Evolutionary conservation across 164 flowering plant species (phyloP).

Genomic region (Aristolochia californica): DNA sequence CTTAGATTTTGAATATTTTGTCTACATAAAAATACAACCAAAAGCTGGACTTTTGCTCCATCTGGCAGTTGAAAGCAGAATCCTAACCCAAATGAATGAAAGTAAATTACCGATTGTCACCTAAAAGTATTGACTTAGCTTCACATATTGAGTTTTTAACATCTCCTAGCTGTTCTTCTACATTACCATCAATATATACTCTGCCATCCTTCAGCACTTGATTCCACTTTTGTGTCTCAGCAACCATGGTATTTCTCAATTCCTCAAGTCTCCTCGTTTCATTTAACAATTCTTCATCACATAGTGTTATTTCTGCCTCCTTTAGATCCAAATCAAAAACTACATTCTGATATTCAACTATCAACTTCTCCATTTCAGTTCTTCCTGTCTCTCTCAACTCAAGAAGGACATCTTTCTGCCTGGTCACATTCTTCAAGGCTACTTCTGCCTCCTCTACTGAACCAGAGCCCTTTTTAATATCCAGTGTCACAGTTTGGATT

Average conservation of each 20-base stretch:
- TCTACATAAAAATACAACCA: too few relatives aligned
- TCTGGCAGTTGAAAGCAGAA: too few relatives aligned
- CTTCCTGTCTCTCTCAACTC: constrained; percentile 39
- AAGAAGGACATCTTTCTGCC: constrained; percentile 40
- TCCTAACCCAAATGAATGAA: too few relatives aligned
- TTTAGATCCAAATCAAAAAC: constrained; percentile 36
- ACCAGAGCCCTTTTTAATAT: constrained; percentile 10
- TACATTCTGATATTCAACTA: constrained; percentile 44
- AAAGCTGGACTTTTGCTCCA: too few relatives aligned
- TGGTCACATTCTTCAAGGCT: constrained; percentile 23
- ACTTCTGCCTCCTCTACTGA: constrained; percentile 26
- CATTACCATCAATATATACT: constrained; percentile 10
- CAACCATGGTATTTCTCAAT: constrained; percentile 17
- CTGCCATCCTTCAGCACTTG: constrained; percentile 22
- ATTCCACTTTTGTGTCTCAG: constrained; percentile 19
- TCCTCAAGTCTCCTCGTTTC: constrained; percentile 25
- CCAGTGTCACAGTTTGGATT: constrained; percentile 17
- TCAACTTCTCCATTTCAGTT: constrained; percentile 33
- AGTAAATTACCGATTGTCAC: not conserved
- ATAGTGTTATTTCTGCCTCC: constrained; percentile 35
- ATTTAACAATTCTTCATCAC: constrained; percentile 38
- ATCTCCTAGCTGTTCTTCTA: constrained; percentile 37
- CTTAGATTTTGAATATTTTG: too few relatives aligned
- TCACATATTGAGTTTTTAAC: constrained; percentile 25
- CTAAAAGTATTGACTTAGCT: constrained; percentile 22